Evolutionary conservation across 1,139 yeast genomes (phyloP), one percentile per base, ranked within the genome.

Genomic region (Hyphopichia pseudoburtonii): DNA sequence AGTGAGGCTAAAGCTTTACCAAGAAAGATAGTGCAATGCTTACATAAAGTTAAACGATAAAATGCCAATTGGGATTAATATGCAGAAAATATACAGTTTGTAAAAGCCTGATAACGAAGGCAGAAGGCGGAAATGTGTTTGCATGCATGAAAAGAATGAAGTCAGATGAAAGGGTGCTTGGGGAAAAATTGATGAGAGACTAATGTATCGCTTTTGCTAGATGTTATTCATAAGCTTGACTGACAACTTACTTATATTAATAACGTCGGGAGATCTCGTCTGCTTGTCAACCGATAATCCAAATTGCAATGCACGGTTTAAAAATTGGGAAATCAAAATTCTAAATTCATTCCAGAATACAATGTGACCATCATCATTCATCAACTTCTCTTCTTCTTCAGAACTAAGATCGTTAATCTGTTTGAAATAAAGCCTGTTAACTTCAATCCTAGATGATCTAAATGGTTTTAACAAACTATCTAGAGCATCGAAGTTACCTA

Each of bases 311-410:
- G 40, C 21, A 14, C 32, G 22, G 18, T 34, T 18, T 19, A 40
- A 19, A 18, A 41, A 40, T 3, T 17, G 15, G 5, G 17, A 14
- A 14, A 35, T 28, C 15, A 35, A 28, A 5, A 22, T 8, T 14
- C 24, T 36, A 26, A 40, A 42, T 5, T 30, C 30, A 16, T 41
- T 35, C 46, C 46, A 42, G 16, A 38, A 36, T 17, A 17, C 17
- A 3, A 10, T 18, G 7, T 33, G 36, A 4, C 16, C 33, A 4
- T 28, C 15, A 19, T 38, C 40, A 10, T 31, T 32, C 11, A 36
- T 14, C 17, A 39, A 12, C 9, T 28, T 21, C 17, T 40, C 39
- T 33, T 41, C 43, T 28, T 42, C 42, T 17, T 36, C 41, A 4
- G 37, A 32, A 16, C 44, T 41, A 16, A 38, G 25, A 8, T 30